Conservation (phyloP, 768 basidiomycete species). For the Tricholoma terreum region DNA sequence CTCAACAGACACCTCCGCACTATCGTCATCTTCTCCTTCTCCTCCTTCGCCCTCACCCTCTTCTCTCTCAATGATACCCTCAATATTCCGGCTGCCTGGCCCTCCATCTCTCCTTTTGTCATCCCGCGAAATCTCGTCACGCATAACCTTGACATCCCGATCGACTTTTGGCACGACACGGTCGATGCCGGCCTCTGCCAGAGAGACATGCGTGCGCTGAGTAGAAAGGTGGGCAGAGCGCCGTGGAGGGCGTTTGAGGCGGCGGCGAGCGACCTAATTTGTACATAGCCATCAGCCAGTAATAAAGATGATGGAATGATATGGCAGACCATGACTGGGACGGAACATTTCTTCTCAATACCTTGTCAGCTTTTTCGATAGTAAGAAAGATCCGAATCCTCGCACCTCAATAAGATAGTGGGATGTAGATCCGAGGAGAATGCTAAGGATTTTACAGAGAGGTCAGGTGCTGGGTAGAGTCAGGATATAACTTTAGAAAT, state of each 20-base stretch:
- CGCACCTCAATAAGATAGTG: slow-evolving; percentile 86
- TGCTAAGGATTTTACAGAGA: slow-evolving; percentile 44
- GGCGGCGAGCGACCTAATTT: slow-evolving; percentile 68
- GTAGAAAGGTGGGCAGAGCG: slow-evolving; percentile 78
- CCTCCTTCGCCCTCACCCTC: slow-evolving; percentile 26
- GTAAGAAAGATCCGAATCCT: slow-evolving; percentile 2
- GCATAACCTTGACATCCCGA: slow-evolving; percentile 78
- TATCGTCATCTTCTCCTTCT: slow-evolving; percentile 30
- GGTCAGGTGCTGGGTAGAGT: background rate
- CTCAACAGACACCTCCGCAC: slow-evolving; percentile 23
- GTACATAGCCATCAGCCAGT: background rate
- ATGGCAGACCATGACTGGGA: slow-evolving; percentile 79
- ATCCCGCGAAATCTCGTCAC: slow-evolving; percentile 70
- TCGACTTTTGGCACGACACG: slow-evolving; percentile 84
- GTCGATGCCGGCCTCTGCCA: slow-evolving; percentile 88
- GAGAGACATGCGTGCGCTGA: slow-evolving; percentile 77
- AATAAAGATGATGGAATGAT: background rate
- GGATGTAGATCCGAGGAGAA: slow-evolving; percentile 90
- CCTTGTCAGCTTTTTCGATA: slow-evolving; percentile 1
- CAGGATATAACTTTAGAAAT: slow-evolving; percentile 3
- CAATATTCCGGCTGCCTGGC: slow-evolving; percentile 23
- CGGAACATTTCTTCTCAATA: slow-evolving; percentile 71
- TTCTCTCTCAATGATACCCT: slow-evolving; percentile 20
- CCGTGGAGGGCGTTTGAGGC: slow-evolving; percentile 83
- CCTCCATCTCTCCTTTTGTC: slow-evolving; percentile 49